Evolutionary conservation across 768 basidiomycete genomes (phyloP).

Genomic region (Boletus reticulatus): DNA sequence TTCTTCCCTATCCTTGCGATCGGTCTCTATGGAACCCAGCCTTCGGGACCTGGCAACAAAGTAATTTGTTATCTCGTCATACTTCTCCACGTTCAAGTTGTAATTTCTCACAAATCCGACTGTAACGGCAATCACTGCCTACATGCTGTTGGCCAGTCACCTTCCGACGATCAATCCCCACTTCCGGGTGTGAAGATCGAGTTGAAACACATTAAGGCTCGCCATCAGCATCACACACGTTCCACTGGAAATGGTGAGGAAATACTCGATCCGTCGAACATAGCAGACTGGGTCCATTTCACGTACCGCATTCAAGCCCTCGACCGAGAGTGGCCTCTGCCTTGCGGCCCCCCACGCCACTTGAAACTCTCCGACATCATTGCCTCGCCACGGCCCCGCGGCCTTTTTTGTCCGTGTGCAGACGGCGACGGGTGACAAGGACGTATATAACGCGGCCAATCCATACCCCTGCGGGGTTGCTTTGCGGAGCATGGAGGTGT

Average conservation of each 20-base stretch:
- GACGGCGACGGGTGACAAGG: conserved; percentile 37
- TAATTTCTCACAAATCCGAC: background rate
- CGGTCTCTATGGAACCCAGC: background rate
- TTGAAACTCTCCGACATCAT: conserved; percentile 6
- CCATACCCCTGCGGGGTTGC: conserved; percentile 41
- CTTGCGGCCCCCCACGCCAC: conserved; percentile 9
- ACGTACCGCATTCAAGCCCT: background rate
- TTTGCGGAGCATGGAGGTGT: conserved; percentile 33
- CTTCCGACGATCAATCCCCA: background rate
- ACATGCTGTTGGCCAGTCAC: background rate
- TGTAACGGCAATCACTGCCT: background rate
- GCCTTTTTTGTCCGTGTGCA: conserved; percentile 47
- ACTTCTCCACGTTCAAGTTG: background rate
- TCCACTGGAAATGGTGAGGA: background rate
- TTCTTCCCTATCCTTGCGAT: background rate
- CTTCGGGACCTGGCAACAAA: background rate
- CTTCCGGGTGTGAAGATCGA: background rate
- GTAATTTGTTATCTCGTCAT: background rate
- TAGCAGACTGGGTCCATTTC: background rate
- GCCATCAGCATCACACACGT: background rate
- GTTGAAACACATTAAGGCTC: background rate
- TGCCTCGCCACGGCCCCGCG: conserved; percentile 3
- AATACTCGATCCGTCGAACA: background rate
- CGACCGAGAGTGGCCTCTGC: conserved; percentile 19
- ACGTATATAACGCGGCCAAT: conserved; percentile 36